A percentile compares a stretch with the other conserved stretches of the same genome.
phyloP scores from a whole-genome alignment of 1,284 basidiomycete species.

The Apiotrichum sp. region DNA sequence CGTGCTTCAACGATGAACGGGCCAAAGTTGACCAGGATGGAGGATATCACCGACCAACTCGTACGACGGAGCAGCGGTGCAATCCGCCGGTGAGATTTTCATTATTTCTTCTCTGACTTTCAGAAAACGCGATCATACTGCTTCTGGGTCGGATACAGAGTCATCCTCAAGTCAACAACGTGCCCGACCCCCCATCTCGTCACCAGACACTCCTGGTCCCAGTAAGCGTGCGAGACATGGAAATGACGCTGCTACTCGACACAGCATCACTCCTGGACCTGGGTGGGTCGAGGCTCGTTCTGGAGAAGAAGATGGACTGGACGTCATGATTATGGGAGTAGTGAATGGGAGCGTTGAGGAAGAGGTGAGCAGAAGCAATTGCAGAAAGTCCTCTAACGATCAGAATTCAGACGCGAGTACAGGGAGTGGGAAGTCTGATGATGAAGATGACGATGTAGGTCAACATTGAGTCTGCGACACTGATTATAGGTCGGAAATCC shows the following conservation, averaged over 20 bases:
- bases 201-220: not conserved
- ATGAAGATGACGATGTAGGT: not conserved
- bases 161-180: conserved; percentile 15
- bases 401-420: not conserved
- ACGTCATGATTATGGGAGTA: conserved; percentile 35
- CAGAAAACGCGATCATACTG: conserved; percentile 21
- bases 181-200: not conserved
- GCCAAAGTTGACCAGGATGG: conserved; percentile 9
- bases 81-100: conserved; percentile 17
- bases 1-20: not conserved
- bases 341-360: conserved; percentile 21
- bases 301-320: conserved; percentile 29
- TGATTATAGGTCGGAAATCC: conserved; percentile 11
- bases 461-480: no score
- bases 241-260: conserved; percentile 22
- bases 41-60: conserved; percentile 28
- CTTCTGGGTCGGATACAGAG: conserved; percentile 33
- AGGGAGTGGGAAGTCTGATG: not conserved
- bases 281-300: conserved; percentile 24
- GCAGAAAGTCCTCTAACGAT: no score
- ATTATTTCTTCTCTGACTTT: not conserved
- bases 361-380: not conserved
- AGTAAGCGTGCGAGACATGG: not conserved
- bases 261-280: conserved; percentile 21
- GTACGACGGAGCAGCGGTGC: conserved; percentile 15